Evolutionary conservation across 2,329 filamentous ascomycete species (phyloP).

Genomic region (Tolypocladium tropicale): DNA sequence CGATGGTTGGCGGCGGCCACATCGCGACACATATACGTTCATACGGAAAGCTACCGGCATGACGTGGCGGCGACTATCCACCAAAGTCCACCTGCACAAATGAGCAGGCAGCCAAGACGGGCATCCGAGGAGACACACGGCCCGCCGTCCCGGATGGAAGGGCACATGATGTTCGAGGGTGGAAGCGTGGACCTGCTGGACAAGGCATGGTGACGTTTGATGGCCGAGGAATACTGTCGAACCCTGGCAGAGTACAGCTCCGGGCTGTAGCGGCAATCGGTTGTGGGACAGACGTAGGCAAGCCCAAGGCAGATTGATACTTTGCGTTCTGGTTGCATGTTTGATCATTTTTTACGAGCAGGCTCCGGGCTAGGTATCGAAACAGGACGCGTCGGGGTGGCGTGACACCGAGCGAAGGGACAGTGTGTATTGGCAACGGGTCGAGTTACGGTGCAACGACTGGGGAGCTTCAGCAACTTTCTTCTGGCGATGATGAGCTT

Average conservation of each 20-base stretch:
- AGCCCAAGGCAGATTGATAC: background rate
- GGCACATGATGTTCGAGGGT: background rate
- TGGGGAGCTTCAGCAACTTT: no score
- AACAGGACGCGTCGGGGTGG: background rate
- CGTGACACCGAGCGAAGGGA: no score
- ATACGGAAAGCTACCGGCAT: constrained; percentile 5
- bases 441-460: no score
- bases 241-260: background rate
- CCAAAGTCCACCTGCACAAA: background rate
- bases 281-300: background rate
- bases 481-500: no score
- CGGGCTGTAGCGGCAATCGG: background rate
- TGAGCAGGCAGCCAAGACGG: background rate
- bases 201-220: background rate
- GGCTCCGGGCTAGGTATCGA: constrained; percentile 2
- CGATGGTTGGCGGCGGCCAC: constrained; percentile 4
- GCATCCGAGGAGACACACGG: background rate
- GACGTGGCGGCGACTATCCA: background rate
- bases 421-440: no score
- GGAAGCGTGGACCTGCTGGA: no score
- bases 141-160: background rate
- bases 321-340: no score
- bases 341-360: no score
- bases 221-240: background rate
- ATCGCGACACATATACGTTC: constrained; percentile 20